phyloP scores from a whole-genome alignment of 805 yeast species.

The Saturnispora ahearnii region DNA sequence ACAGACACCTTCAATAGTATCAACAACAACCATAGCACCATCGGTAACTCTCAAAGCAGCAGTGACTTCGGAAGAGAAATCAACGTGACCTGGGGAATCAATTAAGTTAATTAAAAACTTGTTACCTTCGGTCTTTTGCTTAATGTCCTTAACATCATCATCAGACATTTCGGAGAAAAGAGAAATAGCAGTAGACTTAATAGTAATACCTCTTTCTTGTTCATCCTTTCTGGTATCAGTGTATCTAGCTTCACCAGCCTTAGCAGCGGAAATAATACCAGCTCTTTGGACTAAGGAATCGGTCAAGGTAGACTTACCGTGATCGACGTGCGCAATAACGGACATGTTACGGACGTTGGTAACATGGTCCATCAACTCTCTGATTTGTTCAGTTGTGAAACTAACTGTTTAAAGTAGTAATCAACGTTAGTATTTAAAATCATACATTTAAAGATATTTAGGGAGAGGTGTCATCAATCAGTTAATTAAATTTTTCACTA shows the following conservation, averaged over 20 bases:
- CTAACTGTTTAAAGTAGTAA: conserved; percentile 27
- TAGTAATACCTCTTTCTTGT: conserved; percentile 99
- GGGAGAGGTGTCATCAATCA: too few relatives aligned
- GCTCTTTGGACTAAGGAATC: conserved; percentile 99
- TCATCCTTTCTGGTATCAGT: conserved; percentile 99
- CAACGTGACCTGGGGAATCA: conserved; percentile 99
- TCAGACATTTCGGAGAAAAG: conserved; percentile 82
- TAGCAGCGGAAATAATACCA: conserved; percentile 99
- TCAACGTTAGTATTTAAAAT: conserved; percentile 9
- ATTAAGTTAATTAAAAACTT: conserved; percentile 95
- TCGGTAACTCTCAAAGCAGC: conserved; percentile 99
- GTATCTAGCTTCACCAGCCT: conserved; percentile 99
- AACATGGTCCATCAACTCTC: conserved; percentile 98
- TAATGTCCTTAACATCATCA: conserved; percentile 80
- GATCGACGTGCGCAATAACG: conserved; percentile 99
- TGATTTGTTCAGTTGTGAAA: conserved; percentile 83
- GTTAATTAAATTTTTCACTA: too few relatives aligned
- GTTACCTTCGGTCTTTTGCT: conserved; percentile 88
- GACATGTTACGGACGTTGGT: conserved; percentile 99
- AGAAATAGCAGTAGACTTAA: conserved; percentile 97
- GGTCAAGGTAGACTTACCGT: conserved; percentile 98
- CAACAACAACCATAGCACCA: conserved; percentile 99
- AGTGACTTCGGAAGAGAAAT: conserved; percentile 99
- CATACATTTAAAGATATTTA: too few relatives aligned
- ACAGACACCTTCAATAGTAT: conserved; percentile 99